Percentiles rank a stretch among this genome's conserved stretches.
phyloP scores from a whole-genome alignment of 2,329 filamentous ascomycete genomes.

The Aureobasidium sp. region DNA sequence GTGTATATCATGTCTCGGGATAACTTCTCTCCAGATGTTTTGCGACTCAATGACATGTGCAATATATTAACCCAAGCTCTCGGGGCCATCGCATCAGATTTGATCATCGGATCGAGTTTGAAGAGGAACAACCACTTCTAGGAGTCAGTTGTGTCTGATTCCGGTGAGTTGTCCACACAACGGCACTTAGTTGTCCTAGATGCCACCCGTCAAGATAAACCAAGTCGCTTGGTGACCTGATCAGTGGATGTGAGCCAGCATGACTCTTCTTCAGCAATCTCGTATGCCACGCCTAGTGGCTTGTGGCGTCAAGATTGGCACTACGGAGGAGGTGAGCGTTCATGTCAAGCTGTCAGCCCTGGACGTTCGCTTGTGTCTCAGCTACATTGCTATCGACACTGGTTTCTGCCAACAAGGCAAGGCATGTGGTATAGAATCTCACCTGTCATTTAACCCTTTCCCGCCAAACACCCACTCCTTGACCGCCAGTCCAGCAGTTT shows the following conservation, averaged over 20 bases:
- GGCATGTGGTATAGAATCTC: not conserved
- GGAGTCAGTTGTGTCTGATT: not conserved
- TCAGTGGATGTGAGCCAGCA: not conserved
- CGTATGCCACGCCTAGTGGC: not conserved
- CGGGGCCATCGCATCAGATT: not conserved
- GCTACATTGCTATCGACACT: not conserved
- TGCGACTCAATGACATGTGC: not conserved
- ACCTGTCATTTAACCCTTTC: not conserved
- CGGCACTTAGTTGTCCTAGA: too few species aligned
- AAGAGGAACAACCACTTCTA: not conserved
- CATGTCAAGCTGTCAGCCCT: constrained; percentile 4
- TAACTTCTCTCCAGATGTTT: not conserved
- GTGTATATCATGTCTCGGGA: not conserved
- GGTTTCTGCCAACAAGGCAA: not conserved
- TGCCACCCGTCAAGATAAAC: not conserved
- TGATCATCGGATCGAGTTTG: not conserved
- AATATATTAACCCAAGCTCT: not conserved
- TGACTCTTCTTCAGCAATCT: constrained; percentile 1
- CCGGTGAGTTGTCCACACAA: not conserved
- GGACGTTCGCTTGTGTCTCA: not conserved
- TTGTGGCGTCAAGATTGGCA: constrained; percentile 13
- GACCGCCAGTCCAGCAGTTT: not conserved
- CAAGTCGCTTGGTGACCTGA: not conserved
- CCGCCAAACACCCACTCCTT: not conserved
- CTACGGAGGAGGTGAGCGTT: constrained; percentile 7